Conservation (phyloP, 2,329 filamentous ascomycete genomes). For the Westerdykella ornata region DNA sequence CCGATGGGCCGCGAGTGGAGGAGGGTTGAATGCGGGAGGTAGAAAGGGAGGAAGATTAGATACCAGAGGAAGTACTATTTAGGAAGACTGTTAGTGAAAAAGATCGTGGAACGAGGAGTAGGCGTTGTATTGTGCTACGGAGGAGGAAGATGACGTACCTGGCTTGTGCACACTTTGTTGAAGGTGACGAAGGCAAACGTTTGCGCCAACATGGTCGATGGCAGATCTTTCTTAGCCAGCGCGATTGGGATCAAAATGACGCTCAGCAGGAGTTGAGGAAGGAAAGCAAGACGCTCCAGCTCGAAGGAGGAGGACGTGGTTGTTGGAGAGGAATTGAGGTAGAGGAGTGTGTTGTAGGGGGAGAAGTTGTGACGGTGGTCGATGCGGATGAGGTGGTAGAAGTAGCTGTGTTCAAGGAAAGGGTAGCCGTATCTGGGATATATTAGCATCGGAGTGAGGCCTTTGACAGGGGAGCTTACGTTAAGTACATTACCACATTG, state of each 20-base stretch:
- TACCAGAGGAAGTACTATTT: slow-evolving; percentile 99
- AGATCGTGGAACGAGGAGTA: no score
- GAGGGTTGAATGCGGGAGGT: slow-evolving; percentile 74
- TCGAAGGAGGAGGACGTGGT: slow-evolving; percentile 40
- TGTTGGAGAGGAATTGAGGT: slow-evolving; percentile 65
- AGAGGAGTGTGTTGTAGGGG: slow-evolving; percentile 86
- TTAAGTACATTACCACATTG: slow-evolving; percentile 70
- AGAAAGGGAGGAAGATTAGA: slow-evolving; percentile 84
- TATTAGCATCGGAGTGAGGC: slow-evolving; percentile 1
- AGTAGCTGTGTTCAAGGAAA: slow-evolving; percentile 83
- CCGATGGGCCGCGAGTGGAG: slow-evolving; percentile 57
- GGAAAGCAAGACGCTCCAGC: slow-evolving; percentile 76
- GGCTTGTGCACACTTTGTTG: slow-evolving; percentile 98
- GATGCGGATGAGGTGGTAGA: slow-evolving; percentile 86
- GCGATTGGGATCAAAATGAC: slow-evolving; percentile 67
- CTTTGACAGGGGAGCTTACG: slow-evolving; percentile 45
- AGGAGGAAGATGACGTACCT: slow-evolving; percentile 53
- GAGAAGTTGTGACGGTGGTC: slow-evolving; percentile 99
- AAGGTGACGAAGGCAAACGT: slow-evolving; percentile 97
- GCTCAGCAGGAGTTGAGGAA: slow-evolving; percentile 79
- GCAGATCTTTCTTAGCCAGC: slow-evolving; percentile 73
- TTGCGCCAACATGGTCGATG: slow-evolving; percentile 83
- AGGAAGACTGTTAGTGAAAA: slow-evolving; percentile 1
- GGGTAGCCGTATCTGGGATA: slow-evolving; percentile 61
- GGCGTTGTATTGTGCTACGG: slow-evolving; percentile 2